Base-by-base conservation (phyloP, 2,329 filamentous ascomycete genomes). In the Claviceps sp. region DNA sequence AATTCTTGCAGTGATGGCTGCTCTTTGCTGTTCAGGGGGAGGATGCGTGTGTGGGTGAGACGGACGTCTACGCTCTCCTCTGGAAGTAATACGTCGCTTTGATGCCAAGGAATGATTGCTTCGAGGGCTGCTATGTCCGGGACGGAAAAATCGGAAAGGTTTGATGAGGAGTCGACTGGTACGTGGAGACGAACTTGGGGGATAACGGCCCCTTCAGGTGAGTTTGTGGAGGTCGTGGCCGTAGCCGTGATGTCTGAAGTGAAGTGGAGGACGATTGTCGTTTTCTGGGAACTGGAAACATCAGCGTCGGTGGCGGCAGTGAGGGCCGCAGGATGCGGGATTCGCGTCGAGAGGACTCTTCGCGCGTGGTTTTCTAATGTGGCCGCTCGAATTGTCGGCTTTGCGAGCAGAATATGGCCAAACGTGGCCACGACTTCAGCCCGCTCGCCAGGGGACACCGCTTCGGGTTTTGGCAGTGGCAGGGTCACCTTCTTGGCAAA, bases 291-390 rank as follows among this genome's bases (percentile, higher is more conserved):
- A 22, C 60, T 50, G 2, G 57, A 34, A 8, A 62, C 55, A 22
- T 70, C 50, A 37, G 57, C 49, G n/a, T 67, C 64, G 43, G 61
- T 59, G 40, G 67, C 63, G 4, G 73, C 54, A 18, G 68, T 62
- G 16, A 81, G 65, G 14, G 67, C 63, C 18, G 69, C 62, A 6
- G 78, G 68, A 47, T 78, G 74, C 0, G 77, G 76, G 0, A 72
- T 61, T 4, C 68, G 52, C 2, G 77, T 72, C 1, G 66, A 63
- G 38, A 81, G 68, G 46, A 72, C 64, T 47, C 70, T 71, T 5
- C 57, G 57, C 14, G 40, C 47, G 43, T 16, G 9, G 14, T 16
- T 30, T 14, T 16, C 43, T 48, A 54, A 54, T 18, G 44, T 52
- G 37, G 48, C 38, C 16, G n/a, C 24, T 20, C 46, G 44, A 7